phyloP scores from a whole-genome alignment of 192 early-diverging fungal genomes.

The Backusella parvicylindrica region DNA sequence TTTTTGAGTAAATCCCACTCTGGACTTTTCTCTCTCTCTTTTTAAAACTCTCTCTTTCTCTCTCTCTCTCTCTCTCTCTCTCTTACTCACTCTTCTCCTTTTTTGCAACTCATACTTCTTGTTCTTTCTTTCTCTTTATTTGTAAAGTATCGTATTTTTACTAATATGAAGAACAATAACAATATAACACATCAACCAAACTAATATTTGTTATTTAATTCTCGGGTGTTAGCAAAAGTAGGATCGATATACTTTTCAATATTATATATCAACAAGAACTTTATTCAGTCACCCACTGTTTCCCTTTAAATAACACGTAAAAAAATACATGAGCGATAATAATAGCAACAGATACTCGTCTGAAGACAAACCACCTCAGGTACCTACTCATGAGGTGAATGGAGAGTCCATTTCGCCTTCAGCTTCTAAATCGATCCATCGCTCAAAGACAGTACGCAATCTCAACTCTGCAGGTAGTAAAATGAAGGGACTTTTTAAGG shows the following conservation, averaged over 20 bases:
- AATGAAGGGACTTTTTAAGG: conserved; percentile 24
- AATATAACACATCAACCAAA: background rate
- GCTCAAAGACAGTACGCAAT: conserved; percentile 31
- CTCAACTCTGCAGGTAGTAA: conserved; percentile 23
- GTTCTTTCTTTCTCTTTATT: background rate
- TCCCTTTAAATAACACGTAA: background rate
- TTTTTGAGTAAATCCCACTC: background rate
- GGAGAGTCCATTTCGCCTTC: background rate
- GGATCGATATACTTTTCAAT: background rate
- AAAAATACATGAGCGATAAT: conserved; percentile 9
- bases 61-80: background rate
- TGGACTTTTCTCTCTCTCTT: background rate
- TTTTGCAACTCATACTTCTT: background rate
- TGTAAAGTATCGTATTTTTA: background rate
- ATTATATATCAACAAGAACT: background rate
- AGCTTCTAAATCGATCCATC: conserved; percentile 23
- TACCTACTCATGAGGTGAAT: background rate
- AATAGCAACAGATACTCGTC: background rate
- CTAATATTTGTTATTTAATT: background rate
- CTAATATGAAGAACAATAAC: background rate
- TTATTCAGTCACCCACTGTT: background rate
- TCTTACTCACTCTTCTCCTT: background rate
- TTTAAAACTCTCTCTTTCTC: background rate
- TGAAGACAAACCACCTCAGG: background rate
- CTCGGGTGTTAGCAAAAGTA: background rate